Evolutionary conservation across 73 alveolate species (phyloP), one percentile per base, ranked within the genome.

Genomic region (Paramecium sexaurelia): DNA sequence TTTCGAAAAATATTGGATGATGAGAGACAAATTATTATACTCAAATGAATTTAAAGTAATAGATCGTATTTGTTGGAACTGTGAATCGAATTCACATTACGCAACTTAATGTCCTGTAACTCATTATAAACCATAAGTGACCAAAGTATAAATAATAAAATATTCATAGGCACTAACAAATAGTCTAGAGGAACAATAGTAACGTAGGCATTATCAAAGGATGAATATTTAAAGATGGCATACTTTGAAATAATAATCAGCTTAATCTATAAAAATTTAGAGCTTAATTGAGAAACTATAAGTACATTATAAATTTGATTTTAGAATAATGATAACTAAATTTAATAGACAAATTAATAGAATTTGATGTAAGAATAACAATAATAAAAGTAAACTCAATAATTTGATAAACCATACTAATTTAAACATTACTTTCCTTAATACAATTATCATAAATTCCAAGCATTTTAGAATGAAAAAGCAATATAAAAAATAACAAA

Each of bases 1-100:
- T 33, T 78, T 41, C 22, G 90, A 78, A 45, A 41, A 17, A 40
- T 78, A 41, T 78, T 78, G 90, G 90, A 41, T 45, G 75, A 40
- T 78, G 7, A 19, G 55, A 43, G 90, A 78, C 11, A 24, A 78
- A 78, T 36, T 71, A 6, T n/a, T 78, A 7, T 41, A 20, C 41
- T 78, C 43, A 7, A 43, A 78, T 17, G 73, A 40, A n/a, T 78
- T 29, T 45, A 78, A 22, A 1, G 17, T 45, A 22, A 33, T 73
- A 27, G 41, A 40, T 41, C 19, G 36, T 20, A 2, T 19, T 22
- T 78, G 90, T 78, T 78, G 90, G 90, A 78, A 24, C 41, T 78
- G 90, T 78, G 75, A 43, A 1, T 41, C 40, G 2, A 6, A 39
- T 41, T 19, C 45, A n/a, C 90, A 78, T 24, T 78, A 78, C 36